These are phyloP conservation scores for Xylariaceae sp. DNA, from an alignment of 2,329 filamentous ascomycete species.

Conservation along the genomic window DNA sequence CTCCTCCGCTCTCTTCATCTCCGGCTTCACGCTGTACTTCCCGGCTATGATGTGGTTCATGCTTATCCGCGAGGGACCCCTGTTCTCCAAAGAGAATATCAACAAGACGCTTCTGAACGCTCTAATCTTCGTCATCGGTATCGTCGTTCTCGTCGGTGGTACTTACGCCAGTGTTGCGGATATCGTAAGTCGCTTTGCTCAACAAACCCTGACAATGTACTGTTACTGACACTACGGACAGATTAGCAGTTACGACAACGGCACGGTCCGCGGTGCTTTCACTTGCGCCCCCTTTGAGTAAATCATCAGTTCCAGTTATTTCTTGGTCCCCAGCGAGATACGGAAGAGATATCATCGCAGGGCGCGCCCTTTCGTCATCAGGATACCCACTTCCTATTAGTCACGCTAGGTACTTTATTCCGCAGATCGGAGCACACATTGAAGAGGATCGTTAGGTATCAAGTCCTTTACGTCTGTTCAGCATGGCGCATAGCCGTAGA, in stretches of 20 bases:
- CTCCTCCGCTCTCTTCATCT: constrained; percentile 48
- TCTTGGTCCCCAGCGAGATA: no score
- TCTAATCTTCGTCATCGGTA: constrained; percentile 28
- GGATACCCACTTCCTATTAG: no score
- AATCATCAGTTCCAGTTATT: no score
- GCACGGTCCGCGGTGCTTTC: neutral
- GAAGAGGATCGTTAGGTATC: no score
- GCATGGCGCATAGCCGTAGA: no score
- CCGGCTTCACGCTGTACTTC: constrained; percentile 40
- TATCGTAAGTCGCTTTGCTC: constrained; percentile 26
- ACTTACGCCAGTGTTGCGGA: constrained; percentile 31
- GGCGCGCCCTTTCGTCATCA: no score
- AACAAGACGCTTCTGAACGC: constrained; percentile 20
- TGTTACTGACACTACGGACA: neutral
- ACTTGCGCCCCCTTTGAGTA: neutral
- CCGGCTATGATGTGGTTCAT: constrained; percentile 34
- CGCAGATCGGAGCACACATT: no score
- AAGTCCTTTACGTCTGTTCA: no score
- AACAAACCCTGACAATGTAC: neutral
- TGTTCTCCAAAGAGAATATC: constrained; percentile 28
- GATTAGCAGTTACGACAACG: neutral
- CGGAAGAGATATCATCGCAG: no score
- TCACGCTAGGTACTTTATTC: no score
- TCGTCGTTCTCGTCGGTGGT: constrained; percentile 30
- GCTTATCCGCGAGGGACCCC: constrained; percentile 29